Conservation (phyloP, 805 yeast genomes). For the Candida montana region DNA sequence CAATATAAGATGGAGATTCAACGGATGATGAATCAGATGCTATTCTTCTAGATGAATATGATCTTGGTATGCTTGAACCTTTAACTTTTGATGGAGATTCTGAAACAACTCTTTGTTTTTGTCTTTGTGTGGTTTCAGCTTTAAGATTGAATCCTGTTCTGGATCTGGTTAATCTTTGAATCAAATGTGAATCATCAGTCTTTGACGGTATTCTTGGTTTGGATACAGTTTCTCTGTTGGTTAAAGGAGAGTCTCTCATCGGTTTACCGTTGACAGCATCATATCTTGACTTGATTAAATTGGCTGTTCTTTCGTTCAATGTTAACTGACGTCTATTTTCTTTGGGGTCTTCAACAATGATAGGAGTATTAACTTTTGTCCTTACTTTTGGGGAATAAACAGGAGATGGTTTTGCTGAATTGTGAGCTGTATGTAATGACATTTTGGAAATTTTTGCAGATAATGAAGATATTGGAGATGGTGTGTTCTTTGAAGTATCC, state of each 20-base stretch:
- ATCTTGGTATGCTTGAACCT: neutral
- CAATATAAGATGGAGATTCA: neutral
- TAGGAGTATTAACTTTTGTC: neutral
- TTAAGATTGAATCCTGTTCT: slow-evolving; percentile 22
- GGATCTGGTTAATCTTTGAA: slow-evolving; percentile 21
- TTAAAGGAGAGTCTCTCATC: neutral
- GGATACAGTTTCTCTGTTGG: neutral
- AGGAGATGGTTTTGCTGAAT: slow-evolving; percentile 1
- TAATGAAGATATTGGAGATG: slow-evolving; percentile 19
- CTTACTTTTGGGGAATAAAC: slow-evolving; percentile 6
- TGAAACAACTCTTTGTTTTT: slow-evolving; percentile 4
- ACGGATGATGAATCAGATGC: slow-evolving; percentile 11
- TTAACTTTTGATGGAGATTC: slow-evolving; percentile 2
- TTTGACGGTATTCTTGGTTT: neutral
- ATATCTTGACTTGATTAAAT: neutral
- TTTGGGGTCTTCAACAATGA: neutral
- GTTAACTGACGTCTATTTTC: neutral
- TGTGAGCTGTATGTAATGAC: slow-evolving; percentile 2
- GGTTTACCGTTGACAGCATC: neutral
- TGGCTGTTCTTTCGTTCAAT: neutral
- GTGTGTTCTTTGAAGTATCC: slow-evolving; percentile 5
- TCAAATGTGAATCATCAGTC: slow-evolving; percentile 16
- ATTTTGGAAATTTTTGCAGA: slow-evolving; percentile 12
- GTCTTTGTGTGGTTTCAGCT: neutral
- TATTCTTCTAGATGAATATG: slow-evolving; percentile 7